These are phyloP conservation scores for Verticillium dahliae DNA, from an alignment of 2,329 filamentous ascomycete species.

Conservation along the genomic window DNA sequence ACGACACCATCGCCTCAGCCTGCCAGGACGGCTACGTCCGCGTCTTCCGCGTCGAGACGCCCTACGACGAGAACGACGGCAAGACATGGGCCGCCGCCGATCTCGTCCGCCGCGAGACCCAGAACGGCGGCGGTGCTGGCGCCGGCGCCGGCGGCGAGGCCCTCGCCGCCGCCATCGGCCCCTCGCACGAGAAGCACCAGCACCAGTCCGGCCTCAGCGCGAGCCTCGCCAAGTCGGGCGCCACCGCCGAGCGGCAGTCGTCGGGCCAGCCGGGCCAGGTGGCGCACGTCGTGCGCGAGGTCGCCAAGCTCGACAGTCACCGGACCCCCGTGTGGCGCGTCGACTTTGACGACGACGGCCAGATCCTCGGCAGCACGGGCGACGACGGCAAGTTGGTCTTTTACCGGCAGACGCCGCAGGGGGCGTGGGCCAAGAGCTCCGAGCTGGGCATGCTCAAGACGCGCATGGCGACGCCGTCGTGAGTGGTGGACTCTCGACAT, in stretches of 20 bases:
- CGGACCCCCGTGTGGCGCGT: constrained; percentile 70
- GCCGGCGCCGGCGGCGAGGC: constrained; percentile 5
- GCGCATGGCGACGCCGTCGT: constrained; percentile 40
- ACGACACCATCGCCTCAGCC: constrained; percentile 84
- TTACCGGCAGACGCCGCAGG: constrained; percentile 53
- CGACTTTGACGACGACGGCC: constrained; percentile 62
- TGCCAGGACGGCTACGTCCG: constrained; percentile 87
- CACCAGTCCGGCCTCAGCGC: constrained; percentile 44
- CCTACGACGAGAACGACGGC: constrained; percentile 36
- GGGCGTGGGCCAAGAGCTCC: constrained; percentile 53
- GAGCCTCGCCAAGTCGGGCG: constrained; percentile 44
- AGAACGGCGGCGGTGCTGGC: constrained; percentile 1
- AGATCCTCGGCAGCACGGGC: constrained; percentile 68
- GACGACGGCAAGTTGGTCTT: constrained; percentile 65
- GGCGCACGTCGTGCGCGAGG: constrained; percentile 54
- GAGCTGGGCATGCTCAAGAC: constrained; percentile 53
- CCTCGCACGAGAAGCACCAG: constrained; percentile 16
- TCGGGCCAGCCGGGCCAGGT: constrained; percentile 59
- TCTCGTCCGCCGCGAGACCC: constrained; percentile 27
- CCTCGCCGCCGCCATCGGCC: constrained; percentile 3
- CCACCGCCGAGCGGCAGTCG: constrained; percentile 41
- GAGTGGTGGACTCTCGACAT: neutral
- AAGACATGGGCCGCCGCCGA: constrained; percentile 43
- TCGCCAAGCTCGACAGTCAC: constrained; percentile 61
- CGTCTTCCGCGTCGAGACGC: constrained; percentile 75